These are phyloP conservation scores for Papiliotrema flavescens DNA, from an alignment of 1,284 basidiomycete genomes.

Conservation along the genomic window DNA sequence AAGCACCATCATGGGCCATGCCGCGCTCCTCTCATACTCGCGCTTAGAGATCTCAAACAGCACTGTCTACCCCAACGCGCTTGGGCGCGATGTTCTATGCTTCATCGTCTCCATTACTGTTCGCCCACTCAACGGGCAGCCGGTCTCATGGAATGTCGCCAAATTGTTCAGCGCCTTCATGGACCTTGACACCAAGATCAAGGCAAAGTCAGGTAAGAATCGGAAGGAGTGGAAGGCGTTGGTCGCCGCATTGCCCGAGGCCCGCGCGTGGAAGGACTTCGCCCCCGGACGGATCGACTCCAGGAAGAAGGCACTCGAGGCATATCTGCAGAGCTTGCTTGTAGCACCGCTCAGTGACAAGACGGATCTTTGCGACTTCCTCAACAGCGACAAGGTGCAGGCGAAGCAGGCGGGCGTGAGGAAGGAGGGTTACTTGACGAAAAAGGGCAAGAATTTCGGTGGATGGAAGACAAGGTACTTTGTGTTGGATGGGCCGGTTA, in stretches of 20 bases:
- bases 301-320: conserved; percentile 80
- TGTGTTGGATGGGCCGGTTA: conserved; percentile 75
- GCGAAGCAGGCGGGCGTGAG: conserved; percentile 81
- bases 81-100: conserved; percentile 46
- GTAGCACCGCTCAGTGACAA: conserved; percentile 80
- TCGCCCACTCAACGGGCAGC: conserved; percentile 39
- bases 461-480: conserved; percentile 95
- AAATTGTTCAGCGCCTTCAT: conserved; percentile 91
- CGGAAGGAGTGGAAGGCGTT: conserved; percentile 68
- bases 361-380: conserved; percentile 84
- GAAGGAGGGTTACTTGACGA: conserved; percentile 94
- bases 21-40: too few species aligned
- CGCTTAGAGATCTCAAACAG: conserved; percentile 43
- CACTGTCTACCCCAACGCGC: conserved; percentile 42
- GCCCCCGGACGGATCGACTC: conserved; percentile 95
- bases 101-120: conserved; percentile 44
- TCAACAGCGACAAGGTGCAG: conserved; percentile 83
- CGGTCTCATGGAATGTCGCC: conserved; percentile 79
- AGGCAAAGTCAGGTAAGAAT: conserved; percentile 57
- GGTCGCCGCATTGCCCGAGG: conserved; percentile 79
- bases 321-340: conserved; percentile 82
- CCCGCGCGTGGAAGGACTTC: conserved; percentile 91
- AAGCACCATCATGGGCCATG: too few species aligned
- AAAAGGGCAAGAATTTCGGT: conserved; percentile 94
- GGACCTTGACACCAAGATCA: conserved; percentile 63